Conservation (phyloP, 176 grass and related monocot genomes). For the Carex littledalei region DNA sequence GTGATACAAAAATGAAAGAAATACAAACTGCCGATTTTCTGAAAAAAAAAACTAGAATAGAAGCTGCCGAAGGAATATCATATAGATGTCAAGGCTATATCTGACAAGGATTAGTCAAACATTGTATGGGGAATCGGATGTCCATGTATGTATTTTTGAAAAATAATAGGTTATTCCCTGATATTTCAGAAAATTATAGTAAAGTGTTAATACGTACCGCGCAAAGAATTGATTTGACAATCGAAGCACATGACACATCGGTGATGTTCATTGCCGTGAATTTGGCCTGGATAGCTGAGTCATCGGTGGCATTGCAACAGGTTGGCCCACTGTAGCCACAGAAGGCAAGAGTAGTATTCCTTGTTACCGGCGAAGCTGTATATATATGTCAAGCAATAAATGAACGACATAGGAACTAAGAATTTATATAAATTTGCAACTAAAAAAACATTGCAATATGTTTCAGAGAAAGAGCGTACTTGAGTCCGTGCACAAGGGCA, state of each 20-base stretch:
- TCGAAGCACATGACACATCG: conserved; percentile 44
- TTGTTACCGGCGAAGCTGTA: conserved; percentile 51
- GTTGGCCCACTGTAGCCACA: conserved; percentile 65
- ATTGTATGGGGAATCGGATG: neutral
- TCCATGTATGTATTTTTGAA: neutral
- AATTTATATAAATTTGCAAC: neutral
- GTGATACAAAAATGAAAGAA: neutral
- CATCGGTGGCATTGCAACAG: conserved; percentile 81
- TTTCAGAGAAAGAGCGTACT: neutral
- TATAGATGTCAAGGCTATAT: neutral
- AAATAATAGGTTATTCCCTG: too few relatives aligned
- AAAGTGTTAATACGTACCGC: conserved; percentile 30
- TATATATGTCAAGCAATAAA: neutral
- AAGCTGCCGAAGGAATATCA: neutral
- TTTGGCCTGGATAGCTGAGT: conserved; percentile 35
- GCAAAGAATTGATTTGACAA: conserved; percentile 64
- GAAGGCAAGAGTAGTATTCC: conserved; percentile 59
- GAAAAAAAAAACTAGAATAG: neutral
- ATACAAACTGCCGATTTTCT: neutral
- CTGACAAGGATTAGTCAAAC: neutral
- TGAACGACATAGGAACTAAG: neutral
- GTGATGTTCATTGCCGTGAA: conserved; percentile 75
- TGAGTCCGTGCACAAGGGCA: neutral
- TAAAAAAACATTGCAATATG: neutral
- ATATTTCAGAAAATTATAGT: neutral